Evolutionary conservation across 2,329 filamentous ascomycete genomes (phyloP), one percentile per base, ranked within the genome.

Genomic region (Clathrospora elynae): DNA sequence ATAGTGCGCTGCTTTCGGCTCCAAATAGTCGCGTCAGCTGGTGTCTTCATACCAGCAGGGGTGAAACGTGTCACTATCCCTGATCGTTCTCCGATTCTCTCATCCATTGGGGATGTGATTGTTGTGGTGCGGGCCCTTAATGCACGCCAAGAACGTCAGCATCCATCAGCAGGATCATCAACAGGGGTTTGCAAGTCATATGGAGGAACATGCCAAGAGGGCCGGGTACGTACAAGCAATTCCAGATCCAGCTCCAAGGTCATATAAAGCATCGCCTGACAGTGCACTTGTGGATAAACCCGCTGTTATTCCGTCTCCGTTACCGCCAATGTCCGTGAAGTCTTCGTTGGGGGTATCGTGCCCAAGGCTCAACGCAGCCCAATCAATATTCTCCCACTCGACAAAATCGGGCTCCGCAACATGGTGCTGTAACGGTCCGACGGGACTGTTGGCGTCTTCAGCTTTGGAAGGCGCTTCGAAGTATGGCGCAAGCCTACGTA

Each of bases 331-430:
- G n/a, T 37, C 6, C 9, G 14, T 28, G 7, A 33, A 12, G 3
- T 18, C 25, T 6, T 46, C 46, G 17, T 28, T 34, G 2, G 29
- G 20, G 4, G 41, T 28, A 23, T 51, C 37, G 8, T 18, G 25
- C n/a, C 40, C 41, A 17, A 37, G 25, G 41, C 38, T 58, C 13
- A 59, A 51, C 1, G 52, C 46, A n/a, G 53, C 48, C 64, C 64
- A 68, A 23, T 66, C 57, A 24, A 62, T 58, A 25, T 55, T 63
- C 20, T 63, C 61, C 66, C 66, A 70, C 29, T 61, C 58, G 3
- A 44, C 51, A 12, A 65, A 57, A 18, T 68, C 60, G 0, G 51
- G 51, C 25, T 61, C 59, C 1, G 59, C 57, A 7, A 68, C 59
- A 10, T 58, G 55, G 14, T 52, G 51, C 23, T 68, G 65, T 11